Percentiles rank a stretch among this genome's conserved stretches.
These are phyloP conservation scores for Biscogniauxia marginata DNA, from an alignment of 2,329 filamentous ascomycete species.

Conservation along the genomic window DNA sequence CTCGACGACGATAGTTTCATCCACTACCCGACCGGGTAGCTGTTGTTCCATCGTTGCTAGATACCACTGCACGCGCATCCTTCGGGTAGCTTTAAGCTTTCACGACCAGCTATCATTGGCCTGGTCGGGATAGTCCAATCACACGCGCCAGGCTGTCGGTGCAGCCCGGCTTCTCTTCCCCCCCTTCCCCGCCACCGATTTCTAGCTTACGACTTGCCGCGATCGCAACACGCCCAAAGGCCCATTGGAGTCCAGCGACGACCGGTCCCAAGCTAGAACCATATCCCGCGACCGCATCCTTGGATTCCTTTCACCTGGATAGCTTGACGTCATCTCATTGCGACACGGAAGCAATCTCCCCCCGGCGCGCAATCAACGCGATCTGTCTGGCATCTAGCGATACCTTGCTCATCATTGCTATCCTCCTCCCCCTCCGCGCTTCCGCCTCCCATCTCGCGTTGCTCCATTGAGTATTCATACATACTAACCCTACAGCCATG, in stretches of 20 bases:
- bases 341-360: constrained; percentile 2
- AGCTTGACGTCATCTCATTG: constrained; percentile 7
- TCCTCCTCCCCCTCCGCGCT: background rate
- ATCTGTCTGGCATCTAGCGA: background rate
- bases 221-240: constrained; percentile 19
- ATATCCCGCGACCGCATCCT: background rate
- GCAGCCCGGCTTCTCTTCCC: constrained; percentile 5
- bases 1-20: constrained; percentile 5
- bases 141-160: constrained; percentile 21
- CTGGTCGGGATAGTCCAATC: background rate
- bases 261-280: background rate
- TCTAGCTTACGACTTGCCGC: constrained; percentile 20
- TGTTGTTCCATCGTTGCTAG: background rate
- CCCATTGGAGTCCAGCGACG: constrained; percentile 11
- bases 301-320: background rate
- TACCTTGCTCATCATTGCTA: background rate
- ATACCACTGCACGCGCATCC: background rate
- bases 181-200: constrained; percentile 23
- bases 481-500: constrained; percentile 32
- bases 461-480: no score
- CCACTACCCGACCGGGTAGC: background rate
- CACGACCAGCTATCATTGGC: background rate
- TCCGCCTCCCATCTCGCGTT: background rate
- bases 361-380: constrained; percentile 7
- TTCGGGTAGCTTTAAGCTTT: background rate